Percentiles rank a stretch among this genome's conserved stretches.
These are phyloP conservation scores for Calonectria honghensis DNA, from an alignment of 2,329 filamentous ascomycete genomes.

Conservation along the genomic window DNA sequence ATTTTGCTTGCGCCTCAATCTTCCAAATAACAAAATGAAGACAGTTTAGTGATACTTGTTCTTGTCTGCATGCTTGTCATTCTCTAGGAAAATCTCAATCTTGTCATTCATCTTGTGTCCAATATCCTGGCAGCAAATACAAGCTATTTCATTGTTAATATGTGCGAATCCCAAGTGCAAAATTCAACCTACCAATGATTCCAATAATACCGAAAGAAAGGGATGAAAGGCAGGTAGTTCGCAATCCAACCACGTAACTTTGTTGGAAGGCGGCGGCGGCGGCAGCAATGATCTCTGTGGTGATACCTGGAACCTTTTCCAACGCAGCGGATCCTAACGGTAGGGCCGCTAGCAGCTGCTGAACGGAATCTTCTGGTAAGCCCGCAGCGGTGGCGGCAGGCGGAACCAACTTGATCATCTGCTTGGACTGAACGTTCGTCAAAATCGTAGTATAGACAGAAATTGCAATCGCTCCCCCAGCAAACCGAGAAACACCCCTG, in stretches of 20 bases:
- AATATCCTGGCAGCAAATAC: constrained; percentile 57
- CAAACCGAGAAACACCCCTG: constrained; percentile 64
- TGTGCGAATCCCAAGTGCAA: rapidly evolving
- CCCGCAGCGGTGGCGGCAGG: constrained; percentile 60
- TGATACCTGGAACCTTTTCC: constrained; percentile 54
- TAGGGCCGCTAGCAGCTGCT: constrained; percentile 56
- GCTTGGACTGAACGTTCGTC: constrained; percentile 59
- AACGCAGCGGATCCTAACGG: constrained; percentile 51
- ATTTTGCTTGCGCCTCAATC: constrained; percentile 12
- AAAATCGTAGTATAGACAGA: constrained; percentile 65
- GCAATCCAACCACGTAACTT: constrained; percentile 56
- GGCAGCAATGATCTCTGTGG: constrained; percentile 52
- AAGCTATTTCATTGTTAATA: constrained; percentile 8
- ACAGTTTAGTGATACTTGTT: constrained; percentile 53
- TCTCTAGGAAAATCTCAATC: constrained; percentile 61
- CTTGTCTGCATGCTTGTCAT: constrained; percentile 57
- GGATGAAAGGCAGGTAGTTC: constrained; percentile 56
- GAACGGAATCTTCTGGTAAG: constrained; percentile 55
- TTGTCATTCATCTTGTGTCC: constrained; percentile 61
- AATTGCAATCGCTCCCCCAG: constrained; percentile 64
- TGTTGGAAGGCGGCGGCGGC: constrained; percentile 56
- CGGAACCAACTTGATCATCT: constrained; percentile 58
- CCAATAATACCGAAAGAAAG: constrained; percentile 57
- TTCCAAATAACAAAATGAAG: neutral
- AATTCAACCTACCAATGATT: constrained; percentile 53